phyloP scores from a whole-genome alignment of 140 eudicot genomes.

The Cichorium intybus region DNA sequence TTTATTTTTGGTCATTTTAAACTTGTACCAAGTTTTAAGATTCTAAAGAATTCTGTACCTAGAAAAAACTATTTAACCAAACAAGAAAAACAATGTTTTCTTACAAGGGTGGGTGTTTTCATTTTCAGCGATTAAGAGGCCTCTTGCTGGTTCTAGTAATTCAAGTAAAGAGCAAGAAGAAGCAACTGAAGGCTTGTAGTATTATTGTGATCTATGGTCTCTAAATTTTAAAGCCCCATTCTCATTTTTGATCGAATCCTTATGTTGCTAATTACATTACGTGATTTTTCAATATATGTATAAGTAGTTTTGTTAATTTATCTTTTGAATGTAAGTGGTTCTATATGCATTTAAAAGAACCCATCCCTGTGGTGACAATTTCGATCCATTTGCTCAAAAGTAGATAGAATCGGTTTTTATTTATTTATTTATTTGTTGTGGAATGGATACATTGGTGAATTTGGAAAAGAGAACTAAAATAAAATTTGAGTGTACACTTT shows the following conservation, averaged over 20 bases:
- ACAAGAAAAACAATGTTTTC: no score
- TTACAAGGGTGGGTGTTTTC: neutral
- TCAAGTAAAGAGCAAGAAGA: conserved; percentile 26
- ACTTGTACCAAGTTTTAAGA: no score
- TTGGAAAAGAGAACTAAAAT: neutral
- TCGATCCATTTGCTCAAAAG: no score
- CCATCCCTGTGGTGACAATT: no score
- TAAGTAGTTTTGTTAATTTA: neutral
- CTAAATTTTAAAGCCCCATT: neutral
- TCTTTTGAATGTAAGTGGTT: neutral
- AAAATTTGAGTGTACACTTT: neutral
- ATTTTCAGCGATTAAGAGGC: conserved; percentile 34
- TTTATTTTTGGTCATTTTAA: no score
- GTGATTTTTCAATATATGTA: neutral
- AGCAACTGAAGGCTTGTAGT: conserved; percentile 17
- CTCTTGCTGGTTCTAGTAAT: conserved; percentile 14
- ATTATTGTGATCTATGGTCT: neutral
- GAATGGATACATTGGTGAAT: neutral
- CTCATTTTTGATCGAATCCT: conserved; percentile 19
- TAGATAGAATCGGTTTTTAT: no score
- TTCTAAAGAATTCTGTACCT: no score
- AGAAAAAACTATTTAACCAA: no score
- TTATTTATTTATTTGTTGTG: no score
- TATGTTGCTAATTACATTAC: conserved; percentile 13
- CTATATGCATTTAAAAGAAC: neutral